Evolutionary conservation across 106 monocot species (phyloP).

Genomic region (Acorus calamus): DNA sequence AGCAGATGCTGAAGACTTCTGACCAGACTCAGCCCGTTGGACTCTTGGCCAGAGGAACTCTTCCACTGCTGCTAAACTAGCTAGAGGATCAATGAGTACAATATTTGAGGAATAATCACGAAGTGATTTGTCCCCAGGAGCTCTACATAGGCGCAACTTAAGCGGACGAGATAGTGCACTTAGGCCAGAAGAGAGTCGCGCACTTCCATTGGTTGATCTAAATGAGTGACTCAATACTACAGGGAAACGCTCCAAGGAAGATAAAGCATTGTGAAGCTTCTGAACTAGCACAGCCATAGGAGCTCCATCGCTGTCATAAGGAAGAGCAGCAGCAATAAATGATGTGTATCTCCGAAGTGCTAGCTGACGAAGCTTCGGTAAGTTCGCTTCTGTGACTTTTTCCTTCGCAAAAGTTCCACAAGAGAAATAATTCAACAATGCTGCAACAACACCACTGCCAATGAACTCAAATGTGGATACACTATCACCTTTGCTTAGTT

Average conservation of each 20-base stretch:
- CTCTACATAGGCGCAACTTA: constrained; percentile 83
- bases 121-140: constrained; percentile 83
- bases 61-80: constrained; percentile 84
- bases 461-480: constrained; percentile 99
- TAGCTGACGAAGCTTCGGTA: constrained; percentile 67
- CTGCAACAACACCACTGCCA: constrained; percentile 88
- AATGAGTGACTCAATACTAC: constrained; percentile 88
- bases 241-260: constrained; percentile 90
- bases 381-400: constrained; percentile 50
- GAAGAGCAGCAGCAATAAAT: constrained; percentile 61
- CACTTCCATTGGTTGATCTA: constrained; percentile 58
- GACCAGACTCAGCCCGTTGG: constrained; percentile 59
- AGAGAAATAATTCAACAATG: constrained; percentile 84
- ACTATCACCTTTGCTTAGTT: constrained; percentile 79
- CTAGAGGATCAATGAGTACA: constrained; percentile 91
- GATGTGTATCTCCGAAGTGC: constrained; percentile 76
- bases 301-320: constrained; percentile 29
- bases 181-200: constrained; percentile 73
- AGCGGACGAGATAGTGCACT: constrained; percentile 77
- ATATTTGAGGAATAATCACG: constrained; percentile 96
- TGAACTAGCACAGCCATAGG: constrained; percentile 77
- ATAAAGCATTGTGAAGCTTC: constrained; percentile 92
- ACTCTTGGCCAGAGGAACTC: constrained; percentile 97
- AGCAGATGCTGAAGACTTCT: constrained; percentile 36
- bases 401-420: constrained; percentile 87